phyloP scores from a whole-genome alignment of 805 yeast species.

The Pichia ethanolica region DNA sequence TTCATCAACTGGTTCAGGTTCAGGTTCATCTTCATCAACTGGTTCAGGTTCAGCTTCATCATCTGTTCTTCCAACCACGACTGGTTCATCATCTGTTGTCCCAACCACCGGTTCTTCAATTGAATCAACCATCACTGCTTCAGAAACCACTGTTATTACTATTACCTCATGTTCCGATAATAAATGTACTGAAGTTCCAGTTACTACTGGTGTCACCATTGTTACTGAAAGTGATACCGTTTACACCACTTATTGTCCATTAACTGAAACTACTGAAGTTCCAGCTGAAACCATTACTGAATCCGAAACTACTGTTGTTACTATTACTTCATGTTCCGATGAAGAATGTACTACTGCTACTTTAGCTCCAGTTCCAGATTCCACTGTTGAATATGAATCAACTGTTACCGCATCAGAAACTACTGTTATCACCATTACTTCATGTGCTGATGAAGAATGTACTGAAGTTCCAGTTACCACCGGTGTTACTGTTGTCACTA shows the following conservation, averaged over 20 bases:
- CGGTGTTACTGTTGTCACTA: conserved; percentile 25
- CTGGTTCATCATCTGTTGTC: too few species aligned
- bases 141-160: conserved; percentile 15
- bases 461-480: conserved; percentile 19
- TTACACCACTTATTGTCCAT: conserved; percentile 33
- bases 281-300: not conserved
- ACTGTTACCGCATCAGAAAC: conserved; percentile 12
- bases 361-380: too few species aligned
- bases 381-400: conserved; percentile 1
- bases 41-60: too few species aligned
- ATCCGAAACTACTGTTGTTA: too few species aligned
- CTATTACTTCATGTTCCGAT: too few species aligned
- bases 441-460: conserved; percentile 20
- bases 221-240: conserved; percentile 21
- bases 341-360: too few species aligned
- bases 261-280: not conserved
- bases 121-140: conserved; percentile 16
- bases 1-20: not conserved
- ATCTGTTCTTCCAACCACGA: too few species aligned
- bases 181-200: conserved; percentile 16
- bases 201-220: conserved; percentile 26
- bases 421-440: conserved; percentile 19
- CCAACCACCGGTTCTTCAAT: too few species aligned
- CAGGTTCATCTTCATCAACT: too few species aligned
- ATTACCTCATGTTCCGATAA: conserved; percentile 20